Percentiles rank a stretch among this genome's conserved stretches.
These are phyloP conservation scores for Cordia subcordata DNA, from an alignment of 257 asterid genomes.

Conservation along the genomic window DNA sequence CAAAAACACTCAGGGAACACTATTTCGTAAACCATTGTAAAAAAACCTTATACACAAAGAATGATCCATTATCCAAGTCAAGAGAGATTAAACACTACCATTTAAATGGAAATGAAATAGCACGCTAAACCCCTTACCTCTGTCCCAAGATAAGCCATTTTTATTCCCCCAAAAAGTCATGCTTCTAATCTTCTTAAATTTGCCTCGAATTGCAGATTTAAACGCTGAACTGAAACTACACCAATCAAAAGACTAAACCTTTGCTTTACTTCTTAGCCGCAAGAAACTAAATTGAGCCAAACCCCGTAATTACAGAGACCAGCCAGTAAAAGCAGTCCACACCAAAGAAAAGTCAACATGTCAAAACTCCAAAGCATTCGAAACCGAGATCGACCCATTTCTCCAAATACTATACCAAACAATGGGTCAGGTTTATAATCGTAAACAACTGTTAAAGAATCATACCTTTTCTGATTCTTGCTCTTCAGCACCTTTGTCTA, in stretches of 20 bases:
- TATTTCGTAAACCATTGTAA: too few relatives aligned
- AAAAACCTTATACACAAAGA: too few relatives aligned
- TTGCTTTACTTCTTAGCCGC: neutral
- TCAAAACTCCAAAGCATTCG: constrained; percentile 11
- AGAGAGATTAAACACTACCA: too few relatives aligned
- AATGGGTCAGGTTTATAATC: constrained; percentile 15
- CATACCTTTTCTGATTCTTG: constrained; percentile 50
- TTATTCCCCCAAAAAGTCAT: too few relatives aligned
- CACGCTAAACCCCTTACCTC: too few relatives aligned
- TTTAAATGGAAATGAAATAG: too few relatives aligned
- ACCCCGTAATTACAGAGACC: neutral
- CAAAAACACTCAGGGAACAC: too few relatives aligned
- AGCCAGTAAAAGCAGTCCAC: constrained; percentile 2
- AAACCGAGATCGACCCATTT: constrained; percentile 35
- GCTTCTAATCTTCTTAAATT: too few relatives aligned
- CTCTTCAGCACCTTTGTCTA: constrained; percentile 35
- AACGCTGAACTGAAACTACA: neutral
- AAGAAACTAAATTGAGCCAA: neutral
- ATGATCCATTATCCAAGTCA: too few relatives aligned
- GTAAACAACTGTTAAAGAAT: constrained; percentile 2
- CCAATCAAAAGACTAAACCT: neutral
- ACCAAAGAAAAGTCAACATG: constrained; percentile 12
- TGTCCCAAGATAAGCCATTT: too few relatives aligned
- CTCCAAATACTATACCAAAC: neutral
- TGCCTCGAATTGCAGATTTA: too few relatives aligned